Percentiles rank a stretch among this genome's conserved stretches.
Evolutionary conservation across 352 stramenopile genomes (phyloP).

Genomic region (Globisporangium heterothallicum): DNA sequence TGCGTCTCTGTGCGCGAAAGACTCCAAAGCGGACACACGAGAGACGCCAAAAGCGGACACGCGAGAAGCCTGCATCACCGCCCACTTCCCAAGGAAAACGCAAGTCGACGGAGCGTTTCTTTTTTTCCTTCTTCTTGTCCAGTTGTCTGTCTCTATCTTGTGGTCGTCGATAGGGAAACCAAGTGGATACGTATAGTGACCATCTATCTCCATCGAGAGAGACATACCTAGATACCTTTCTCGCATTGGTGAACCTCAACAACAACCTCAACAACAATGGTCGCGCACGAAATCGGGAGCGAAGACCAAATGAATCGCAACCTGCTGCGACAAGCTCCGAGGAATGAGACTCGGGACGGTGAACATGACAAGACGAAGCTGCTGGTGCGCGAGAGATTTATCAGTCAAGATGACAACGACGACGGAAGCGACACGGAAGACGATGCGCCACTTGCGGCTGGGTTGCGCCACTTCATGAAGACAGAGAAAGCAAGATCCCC

Average conservation of each 20-base stretch:
- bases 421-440: conserved; percentile 13
- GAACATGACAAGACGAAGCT: not conserved
- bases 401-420: conserved; percentile 3
- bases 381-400: conserved; percentile 3
- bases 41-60: no score
- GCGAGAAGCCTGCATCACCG: no score
- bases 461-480: conserved; percentile 12
- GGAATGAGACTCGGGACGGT: not conserved
- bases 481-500: conserved; percentile 2
- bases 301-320: conserved; percentile 1
- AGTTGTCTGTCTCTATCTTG: no score
- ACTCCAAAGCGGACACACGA: no score
- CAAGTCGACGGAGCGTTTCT: not conserved
- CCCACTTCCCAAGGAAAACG: no score
- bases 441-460: conserved; percentile 8
- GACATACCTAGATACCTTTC: not conserved
- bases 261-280: not conserved
- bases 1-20: not conserved
- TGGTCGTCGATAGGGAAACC: no score
- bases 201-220: not conserved
- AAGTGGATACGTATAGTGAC: not conserved
- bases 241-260: not conserved
- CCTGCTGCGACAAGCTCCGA: not conserved
- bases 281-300: conserved; percentile 7
- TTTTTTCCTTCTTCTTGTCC: not conserved